These are phyloP conservation scores for Mesotaenium endlicherianum DNA, from an alignment of 139 green algal species.

Conservation along the genomic window DNA sequence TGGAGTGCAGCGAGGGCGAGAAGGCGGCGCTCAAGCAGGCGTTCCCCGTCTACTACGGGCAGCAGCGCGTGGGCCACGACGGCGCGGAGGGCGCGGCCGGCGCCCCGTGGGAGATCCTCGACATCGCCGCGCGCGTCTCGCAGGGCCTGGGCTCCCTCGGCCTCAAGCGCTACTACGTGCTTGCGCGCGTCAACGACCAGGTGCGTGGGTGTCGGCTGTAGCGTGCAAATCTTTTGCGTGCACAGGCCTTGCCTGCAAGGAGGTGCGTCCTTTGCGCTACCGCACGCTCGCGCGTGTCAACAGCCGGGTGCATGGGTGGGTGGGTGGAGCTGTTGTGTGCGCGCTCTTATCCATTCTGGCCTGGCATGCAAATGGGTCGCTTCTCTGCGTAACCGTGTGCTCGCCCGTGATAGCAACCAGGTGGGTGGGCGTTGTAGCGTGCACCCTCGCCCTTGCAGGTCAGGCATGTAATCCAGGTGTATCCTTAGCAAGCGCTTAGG, in stretches of 20 bases:
- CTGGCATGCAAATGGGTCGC: too few relatives aligned
- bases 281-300: too few relatives aligned
- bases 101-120: neutral
- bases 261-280: too few relatives aligned
- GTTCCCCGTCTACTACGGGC: neutral
- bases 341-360: too few relatives aligned
- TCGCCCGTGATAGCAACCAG: too few relatives aligned
- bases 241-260: neutral
- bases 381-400: too few relatives aligned
- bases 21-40: neutral
- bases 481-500: too few relatives aligned
- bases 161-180: constrained; percentile 9
- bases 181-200: neutral
- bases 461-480: too few relatives aligned
- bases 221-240: neutral
- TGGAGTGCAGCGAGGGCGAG: neutral
- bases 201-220: neutral
- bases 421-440: too few relatives aligned
- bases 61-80: neutral
- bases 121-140: neutral
- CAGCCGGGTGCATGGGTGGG: too few relatives aligned
- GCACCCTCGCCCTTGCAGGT: too few relatives aligned
- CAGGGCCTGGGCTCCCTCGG: constrained; percentile 1
- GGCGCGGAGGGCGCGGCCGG: neutral
- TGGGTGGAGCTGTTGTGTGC: too few relatives aligned